Base-by-base conservation (phyloP, 768 basidiomycete genomes). In the Paxillus rubicundulus region DNA sequence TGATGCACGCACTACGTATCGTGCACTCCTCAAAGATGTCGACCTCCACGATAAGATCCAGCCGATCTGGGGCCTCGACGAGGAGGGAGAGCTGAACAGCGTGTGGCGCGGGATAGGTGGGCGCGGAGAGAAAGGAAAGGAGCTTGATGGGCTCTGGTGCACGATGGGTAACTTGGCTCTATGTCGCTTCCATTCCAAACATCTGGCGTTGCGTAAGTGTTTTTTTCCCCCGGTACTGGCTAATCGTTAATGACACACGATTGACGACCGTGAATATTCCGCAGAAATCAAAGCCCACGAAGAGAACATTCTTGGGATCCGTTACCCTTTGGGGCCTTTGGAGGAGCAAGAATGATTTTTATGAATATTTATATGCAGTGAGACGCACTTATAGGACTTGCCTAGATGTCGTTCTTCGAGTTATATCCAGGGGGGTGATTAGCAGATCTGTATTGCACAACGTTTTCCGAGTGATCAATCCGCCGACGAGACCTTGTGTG, bases 221-320 rank as follows among this genome's bases (percentile, higher is more conserved):
- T 24, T 27, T 4, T 17, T 42, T n/a, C n/a, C 5, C 36, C 41
- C 8, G 9, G n/a, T 18, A 10, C 44, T 48, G 13, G 33, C 33
- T 1, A 39, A 5, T 27, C 5, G 41, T 36, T 4, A 24, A 47
- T n/a, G 8, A 32, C 10, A 20, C 27, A 28, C 13, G 21, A 52
- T 20, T 36, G 14, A 43, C 20, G 12, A 40, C 41, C 10, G 17
- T 38, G 52, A 44, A 62, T 24, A 17, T 1, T 27, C 45, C 17
- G 43, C 63, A 87, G 86, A 87, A 69, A 87, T 88, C 63, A 87
- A 86, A 62, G 86, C 85, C 0, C 77, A 78, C 24, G 79, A 86
- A 53, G 81, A 81, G 54, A 74, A 74, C 1, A 6, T 82, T 27
- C 74, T 69, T 5, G 55, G 65, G 13, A 47, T 27, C 54, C 62